Conservation (phyloP, 139 green algal species). For the Coelastrella sp. region DNA sequence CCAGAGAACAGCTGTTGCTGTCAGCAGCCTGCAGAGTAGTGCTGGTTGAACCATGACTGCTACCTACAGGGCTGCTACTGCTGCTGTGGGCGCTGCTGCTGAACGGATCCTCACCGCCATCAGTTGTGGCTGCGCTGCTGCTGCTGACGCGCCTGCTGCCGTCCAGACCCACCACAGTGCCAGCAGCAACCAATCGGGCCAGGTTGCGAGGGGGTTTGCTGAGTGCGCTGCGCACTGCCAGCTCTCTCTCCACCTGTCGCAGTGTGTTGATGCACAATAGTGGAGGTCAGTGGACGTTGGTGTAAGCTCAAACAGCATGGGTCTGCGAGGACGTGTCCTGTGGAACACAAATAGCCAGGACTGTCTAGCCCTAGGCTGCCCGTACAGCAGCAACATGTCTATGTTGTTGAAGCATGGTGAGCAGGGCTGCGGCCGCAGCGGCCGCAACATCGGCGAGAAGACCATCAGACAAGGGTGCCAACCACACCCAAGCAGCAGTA, state of each 20-base stretch:
- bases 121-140: not conserved
- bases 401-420: not conserved
- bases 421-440: not conserved
- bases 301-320: not conserved
- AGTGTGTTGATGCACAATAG: not conserved
- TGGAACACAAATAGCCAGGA: not conserved
- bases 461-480: not conserved
- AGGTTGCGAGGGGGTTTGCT: slow-evolving; percentile 11
- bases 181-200: not conserved
- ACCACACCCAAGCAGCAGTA: not conserved
- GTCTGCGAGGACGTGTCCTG: not conserved
- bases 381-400: not conserved
- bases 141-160: slow-evolving; percentile 6
- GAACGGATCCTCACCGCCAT: not conserved
- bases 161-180: not conserved
- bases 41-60: not conserved
- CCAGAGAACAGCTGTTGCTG: not conserved
- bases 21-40: not conserved
- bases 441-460: not conserved
- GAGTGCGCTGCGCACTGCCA: slow-evolving; percentile 1
- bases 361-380: not conserved
- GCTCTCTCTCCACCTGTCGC: not conserved
- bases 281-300: not conserved
- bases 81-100: not conserved
- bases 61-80: slow-evolving; percentile 7